phyloP scores from a whole-genome alignment of 106 monocot genomes.

The Phalaenopsis equestris region DNA sequence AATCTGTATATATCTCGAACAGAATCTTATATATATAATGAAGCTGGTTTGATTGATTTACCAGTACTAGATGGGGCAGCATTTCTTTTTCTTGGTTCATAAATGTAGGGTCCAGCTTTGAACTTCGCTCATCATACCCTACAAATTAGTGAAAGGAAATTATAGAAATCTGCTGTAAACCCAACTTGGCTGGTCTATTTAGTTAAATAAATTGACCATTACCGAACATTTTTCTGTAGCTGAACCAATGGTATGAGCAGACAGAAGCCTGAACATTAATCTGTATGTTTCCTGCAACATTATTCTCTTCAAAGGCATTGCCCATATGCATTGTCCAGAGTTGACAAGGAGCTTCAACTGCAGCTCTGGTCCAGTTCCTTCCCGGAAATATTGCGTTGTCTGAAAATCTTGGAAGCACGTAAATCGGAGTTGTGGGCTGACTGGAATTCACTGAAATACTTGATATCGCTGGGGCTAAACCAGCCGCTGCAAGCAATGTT shows the following conservation, averaged over 20 bases:
- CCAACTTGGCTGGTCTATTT: background rate
- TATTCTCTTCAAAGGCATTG: constrained; percentile 59
- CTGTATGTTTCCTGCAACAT: constrained; percentile 16
- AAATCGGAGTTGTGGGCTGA: constrained; percentile 46
- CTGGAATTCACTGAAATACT: constrained; percentile 50
- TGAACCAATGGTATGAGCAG: constrained; percentile 82
- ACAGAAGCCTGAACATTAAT: constrained; percentile 48
- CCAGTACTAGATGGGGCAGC: constrained; percentile 57
- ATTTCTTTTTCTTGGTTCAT: constrained; percentile 43
- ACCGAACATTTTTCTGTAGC: constrained; percentile 79
- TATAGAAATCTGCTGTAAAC: too few relatives aligned
- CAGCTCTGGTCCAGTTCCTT: constrained; percentile 47
- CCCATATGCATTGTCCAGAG: constrained; percentile 59
- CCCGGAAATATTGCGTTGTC: background rate
- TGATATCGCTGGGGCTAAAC: constrained; percentile 63
- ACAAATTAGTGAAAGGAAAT: background rate
- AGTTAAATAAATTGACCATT: background rate
- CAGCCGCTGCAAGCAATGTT: constrained; percentile 46
- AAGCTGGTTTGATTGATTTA: constrained; percentile 7
- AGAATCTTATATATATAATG: too few relatives aligned
- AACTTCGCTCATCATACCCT: constrained; percentile 66
- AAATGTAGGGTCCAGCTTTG: constrained; percentile 55
- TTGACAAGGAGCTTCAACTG: constrained; percentile 52
- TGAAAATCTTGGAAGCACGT: constrained; percentile 59
- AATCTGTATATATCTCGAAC: background rate